phyloP scores from a whole-genome alignment of 78 protist genomes.

The Polysphondylium violaceum region DNA sequence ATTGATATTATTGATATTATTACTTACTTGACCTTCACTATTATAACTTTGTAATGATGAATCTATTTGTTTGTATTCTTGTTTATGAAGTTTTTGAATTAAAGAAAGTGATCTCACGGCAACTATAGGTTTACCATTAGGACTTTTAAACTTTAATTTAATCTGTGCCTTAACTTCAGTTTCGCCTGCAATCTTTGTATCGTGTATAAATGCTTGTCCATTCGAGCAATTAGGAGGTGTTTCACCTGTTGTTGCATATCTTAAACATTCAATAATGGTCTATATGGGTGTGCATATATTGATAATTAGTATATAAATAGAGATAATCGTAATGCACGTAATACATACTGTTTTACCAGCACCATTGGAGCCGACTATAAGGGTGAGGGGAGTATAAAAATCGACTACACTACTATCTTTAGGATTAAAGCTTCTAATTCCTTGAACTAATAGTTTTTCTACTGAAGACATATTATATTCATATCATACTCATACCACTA shows the following conservation, averaged over 20 bases:
- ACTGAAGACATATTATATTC: constrained; percentile 92
- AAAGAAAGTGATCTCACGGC: constrained; percentile 45
- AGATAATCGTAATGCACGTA: neutral
- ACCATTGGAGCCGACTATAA: constrained; percentile 98
- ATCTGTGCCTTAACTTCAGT: constrained; percentile 95
- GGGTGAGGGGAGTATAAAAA: constrained; percentile 94
- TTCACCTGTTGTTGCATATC: constrained; percentile 95
- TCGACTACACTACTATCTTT: constrained; percentile 67
- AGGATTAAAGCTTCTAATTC: constrained; percentile 90
- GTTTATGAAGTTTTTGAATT: constrained; percentile 42
- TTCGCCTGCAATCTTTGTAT: constrained; percentile 90
- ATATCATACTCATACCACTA: neutral
- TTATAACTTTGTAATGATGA: constrained; percentile 63
- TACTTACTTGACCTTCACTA: constrained; percentile 18
- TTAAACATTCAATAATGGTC: constrained; percentile 98
- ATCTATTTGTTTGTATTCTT: constrained; percentile 49
- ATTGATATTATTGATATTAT: neutral
- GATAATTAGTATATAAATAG: neutral
- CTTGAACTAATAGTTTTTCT: constrained; percentile 87
- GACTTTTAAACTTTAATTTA: constrained; percentile 86
- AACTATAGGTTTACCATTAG: constrained; percentile 79
- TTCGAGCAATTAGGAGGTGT: constrained; percentile 93
- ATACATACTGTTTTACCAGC: constrained; percentile 97
- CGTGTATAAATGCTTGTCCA: constrained; percentile 94
- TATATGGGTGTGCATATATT: neutral